Percentiles rank a stretch among this genome's conserved stretches.
These are phyloP conservation scores for Suhomyces ambrosiae DNA, from an alignment of 1,139 yeast species.

Conservation along the genomic window DNA sequence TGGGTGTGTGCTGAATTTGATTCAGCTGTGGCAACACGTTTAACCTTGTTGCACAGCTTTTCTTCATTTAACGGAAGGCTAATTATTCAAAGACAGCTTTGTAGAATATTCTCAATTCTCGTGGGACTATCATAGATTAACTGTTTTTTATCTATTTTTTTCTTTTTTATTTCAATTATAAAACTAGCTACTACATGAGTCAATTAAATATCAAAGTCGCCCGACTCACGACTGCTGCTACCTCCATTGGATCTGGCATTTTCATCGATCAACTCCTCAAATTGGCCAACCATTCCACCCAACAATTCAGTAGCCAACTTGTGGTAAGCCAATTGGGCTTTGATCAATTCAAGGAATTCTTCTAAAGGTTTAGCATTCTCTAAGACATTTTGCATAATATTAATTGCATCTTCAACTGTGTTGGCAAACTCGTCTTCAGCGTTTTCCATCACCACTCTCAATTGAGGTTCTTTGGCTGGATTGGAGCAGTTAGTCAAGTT, in stretches of 20 bases:
- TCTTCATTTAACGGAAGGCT: too few species aligned
- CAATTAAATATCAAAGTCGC: constrained; percentile 47
- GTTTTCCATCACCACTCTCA: constrained; percentile 77
- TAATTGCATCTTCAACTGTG: constrained; percentile 86
- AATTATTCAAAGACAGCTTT: too few species aligned
- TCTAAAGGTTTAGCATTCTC: constrained; percentile 73
- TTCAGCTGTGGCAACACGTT: too few species aligned
- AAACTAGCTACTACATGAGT: too few species aligned
- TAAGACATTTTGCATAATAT: constrained; percentile 80
- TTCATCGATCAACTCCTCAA: constrained; percentile 62
- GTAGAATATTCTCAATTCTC: too few species aligned
- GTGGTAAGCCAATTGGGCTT: constrained; percentile 84
- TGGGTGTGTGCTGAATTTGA: too few species aligned
- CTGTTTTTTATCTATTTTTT: too few species aligned
- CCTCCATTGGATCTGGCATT: constrained; percentile 25
- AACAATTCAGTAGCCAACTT: constrained; percentile 73
- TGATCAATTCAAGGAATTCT: constrained; percentile 67
- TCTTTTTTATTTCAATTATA: too few species aligned
- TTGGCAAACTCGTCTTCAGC: constrained; percentile 91
- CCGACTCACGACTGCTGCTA: constrained; percentile 37
- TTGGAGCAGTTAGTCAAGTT: constrained; percentile 63
- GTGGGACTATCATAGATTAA: too few species aligned
- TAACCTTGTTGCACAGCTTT: too few species aligned
- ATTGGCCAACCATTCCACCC: constrained; percentile 64
- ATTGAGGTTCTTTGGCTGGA: constrained; percentile 75